Base-by-base conservation (phyloP, 768 basidiomycete species). In the Boletus subcaerulescens region DNA sequence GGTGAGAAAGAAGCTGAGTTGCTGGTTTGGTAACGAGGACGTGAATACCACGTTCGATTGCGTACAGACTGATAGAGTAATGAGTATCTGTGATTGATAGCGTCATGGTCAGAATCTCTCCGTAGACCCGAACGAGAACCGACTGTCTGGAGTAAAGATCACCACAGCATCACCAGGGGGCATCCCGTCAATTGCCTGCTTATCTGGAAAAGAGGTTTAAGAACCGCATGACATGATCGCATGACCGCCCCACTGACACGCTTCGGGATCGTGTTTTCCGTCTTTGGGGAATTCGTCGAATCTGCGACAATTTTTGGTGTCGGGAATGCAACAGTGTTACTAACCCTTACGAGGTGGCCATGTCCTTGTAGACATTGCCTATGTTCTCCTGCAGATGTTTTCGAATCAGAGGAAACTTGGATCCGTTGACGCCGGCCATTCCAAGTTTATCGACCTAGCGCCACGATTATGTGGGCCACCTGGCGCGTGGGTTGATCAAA, bases 21-120 rank as follows among this genome's bases (percentile, higher is more conserved):
- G 93, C 94, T 4, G 94, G 94, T 71, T 96, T 97, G 42, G 94
- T 97, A 57, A 96, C 81, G 39, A 96, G 83, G 47, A 96, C 93
- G 67, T 96, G 94, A 43, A 95, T 74, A 0, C 87, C 86, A 39
- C 77, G 85, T 70, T 92, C 85, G 35, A 96, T 88, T 5, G 94
- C 94, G 65, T 93, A 91, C 42, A 88, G 74, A 18, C 91, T 84
- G 65, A 95, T 96, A 31, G 84, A 81, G 69, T 85, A 87, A 71
- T 96, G 93, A 15, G 93, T 95, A 59, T 77, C 85, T 93, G 63
- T 24, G 18, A 24, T 48, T 29, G 35, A 52, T 24, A 39, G n/a
- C 26, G 10, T 42, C 45, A 41, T 35, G 24, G 18, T 45, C 22
- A 36, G 18, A 3, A 18, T 42, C 13, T 50, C 45, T n/a, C 13